Base-by-base conservation (phyloP, 2,329 filamentous ascomycete genomes). In the Epichloe coenophiala region DNA sequence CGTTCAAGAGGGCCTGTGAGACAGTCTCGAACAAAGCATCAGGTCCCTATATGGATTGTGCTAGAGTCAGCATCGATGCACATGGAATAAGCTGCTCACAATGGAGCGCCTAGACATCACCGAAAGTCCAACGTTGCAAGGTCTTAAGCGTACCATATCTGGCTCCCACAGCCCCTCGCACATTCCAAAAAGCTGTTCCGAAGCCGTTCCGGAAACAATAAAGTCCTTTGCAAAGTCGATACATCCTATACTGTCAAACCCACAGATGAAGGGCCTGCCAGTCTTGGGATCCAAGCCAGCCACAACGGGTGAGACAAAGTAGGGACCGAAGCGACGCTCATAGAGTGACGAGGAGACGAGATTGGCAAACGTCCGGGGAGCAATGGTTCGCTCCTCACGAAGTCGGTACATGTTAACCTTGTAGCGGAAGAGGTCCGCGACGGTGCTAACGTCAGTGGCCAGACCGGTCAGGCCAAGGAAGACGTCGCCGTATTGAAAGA, bases 371-470 rank as follows among this genome's bases (percentile, higher is more conserved):
- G 93, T 98, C 68, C 86, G 80, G 44, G 93, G 93, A 51, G 87
- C 84, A 71, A 98, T 97, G 75, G 89, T 80, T 65, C 93, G 89
- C 78, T 98, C 93, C 77, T 98, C 93, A 64, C 93, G 88, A 64
- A 98, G 81, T 58, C 93, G 87, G 80, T 98, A 98, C 87, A 98
- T 94, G 80, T 98, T 98, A 70, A 95, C 88, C 79, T 98, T 98
- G 83, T 95, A 97, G 65, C 93, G 89, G 80, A 98, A 95, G 59
- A 97, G 84, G 72, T 98, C 91, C 62, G 84, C 86, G 60, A 98
- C 91, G 60, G 91, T 97, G 57, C 80, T 81, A 57, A 98, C 89
- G 68, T 98, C 93, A 61, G 93, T 98, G 54, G 93, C 93, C 48
- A 98, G 86, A 51, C 93, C 93, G 4, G 93, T 97, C 54, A 98